A percentile compares a stretch with the other conserved stretches of the same genome.
Evolutionary conservation across 345 rosid species (phyloP).

Genomic region (Trapa bicornis): DNA sequence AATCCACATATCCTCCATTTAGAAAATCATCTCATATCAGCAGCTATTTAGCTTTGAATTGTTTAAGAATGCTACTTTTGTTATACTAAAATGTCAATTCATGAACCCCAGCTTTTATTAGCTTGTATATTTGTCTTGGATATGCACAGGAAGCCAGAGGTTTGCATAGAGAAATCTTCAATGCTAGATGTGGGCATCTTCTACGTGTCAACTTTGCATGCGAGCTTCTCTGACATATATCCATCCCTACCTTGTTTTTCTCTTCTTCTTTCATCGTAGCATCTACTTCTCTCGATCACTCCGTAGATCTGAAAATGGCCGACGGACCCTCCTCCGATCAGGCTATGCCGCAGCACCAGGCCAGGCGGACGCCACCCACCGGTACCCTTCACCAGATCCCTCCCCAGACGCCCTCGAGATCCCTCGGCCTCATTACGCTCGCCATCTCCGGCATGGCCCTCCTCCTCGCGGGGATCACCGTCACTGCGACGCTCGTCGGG

Average conservation of each 20-base stretch:
- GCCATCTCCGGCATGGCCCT: constrained; percentile 51
- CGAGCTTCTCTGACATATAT: not conserved
- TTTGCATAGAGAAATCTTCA: not conserved
- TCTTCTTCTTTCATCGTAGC: not conserved
- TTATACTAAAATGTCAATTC: too few species aligned
- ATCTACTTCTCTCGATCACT: not conserved
- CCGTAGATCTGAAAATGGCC: not conserved
- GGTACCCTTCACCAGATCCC: constrained; percentile 27
- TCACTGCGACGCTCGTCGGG: constrained; percentile 31
- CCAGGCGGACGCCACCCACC: constrained; percentile 27
- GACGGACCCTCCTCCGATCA: constrained; percentile 9
- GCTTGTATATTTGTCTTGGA: too few species aligned
- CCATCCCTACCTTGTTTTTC: not conserved
- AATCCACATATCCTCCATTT: too few species aligned
- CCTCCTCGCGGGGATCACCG: constrained; percentile 58
- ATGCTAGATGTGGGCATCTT: not conserved
- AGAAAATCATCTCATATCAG: too few species aligned
- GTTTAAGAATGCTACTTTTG: too few species aligned
- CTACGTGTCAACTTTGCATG: constrained; percentile 8
- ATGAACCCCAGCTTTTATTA: too few species aligned
- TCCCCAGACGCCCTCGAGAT: constrained; percentile 44
- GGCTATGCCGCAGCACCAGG: constrained; percentile 10
- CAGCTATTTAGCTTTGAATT: too few species aligned
- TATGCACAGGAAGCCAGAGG: too few species aligned
- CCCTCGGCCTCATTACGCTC: constrained; percentile 41